These are phyloP conservation scores for Alisma plantagoaquatica DNA, from an alignment of 106 monocot species.

Conservation along the genomic window DNA sequence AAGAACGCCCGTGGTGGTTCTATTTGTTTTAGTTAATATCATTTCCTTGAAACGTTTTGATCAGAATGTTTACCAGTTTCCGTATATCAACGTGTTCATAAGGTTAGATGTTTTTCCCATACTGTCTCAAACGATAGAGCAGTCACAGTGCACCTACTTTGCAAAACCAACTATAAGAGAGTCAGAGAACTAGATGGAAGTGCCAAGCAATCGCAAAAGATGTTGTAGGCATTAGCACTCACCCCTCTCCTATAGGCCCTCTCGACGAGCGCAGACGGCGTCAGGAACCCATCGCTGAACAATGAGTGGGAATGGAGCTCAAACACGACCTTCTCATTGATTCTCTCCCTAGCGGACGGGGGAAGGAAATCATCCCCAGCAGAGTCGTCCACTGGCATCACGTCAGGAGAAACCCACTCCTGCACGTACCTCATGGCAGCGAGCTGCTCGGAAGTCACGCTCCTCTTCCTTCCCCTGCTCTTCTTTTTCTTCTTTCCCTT, in stretches of 20 bases:
- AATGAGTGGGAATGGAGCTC: slow-evolving; percentile 76
- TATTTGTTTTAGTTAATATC: no score
- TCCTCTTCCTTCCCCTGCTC: slow-evolving; percentile 34
- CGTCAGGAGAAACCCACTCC: slow-evolving; percentile 33
- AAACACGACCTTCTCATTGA: slow-evolving; percentile 25
- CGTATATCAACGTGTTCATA: no score
- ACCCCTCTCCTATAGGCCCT: slow-evolving; percentile 67
- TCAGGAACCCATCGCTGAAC: slow-evolving; percentile 67
- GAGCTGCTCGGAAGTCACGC: slow-evolving; percentile 26
- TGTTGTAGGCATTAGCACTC: no score
- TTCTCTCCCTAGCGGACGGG: background rate
- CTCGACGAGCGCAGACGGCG: slow-evolving; percentile 56
- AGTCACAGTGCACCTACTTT: no score
- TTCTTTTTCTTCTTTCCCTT: slow-evolving; percentile 27
- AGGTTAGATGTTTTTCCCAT: no score
- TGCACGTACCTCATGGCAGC: slow-evolving; percentile 28
- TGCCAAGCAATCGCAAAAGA: no score
- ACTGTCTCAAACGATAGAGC: no score
- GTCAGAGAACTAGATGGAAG: no score
- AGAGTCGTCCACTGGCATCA: background rate
- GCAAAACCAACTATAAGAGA: no score
- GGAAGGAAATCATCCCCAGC: slow-evolving; percentile 13
- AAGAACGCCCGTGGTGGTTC: no score
- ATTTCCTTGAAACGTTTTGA: no score
- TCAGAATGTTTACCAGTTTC: no score